Percentiles rank a stretch among this genome's conserved stretches.
These are phyloP conservation scores for Trichoderma orchidacearum DNA, from an alignment of 495 filamentous ascomycete species.

Conservation along the genomic window DNA sequence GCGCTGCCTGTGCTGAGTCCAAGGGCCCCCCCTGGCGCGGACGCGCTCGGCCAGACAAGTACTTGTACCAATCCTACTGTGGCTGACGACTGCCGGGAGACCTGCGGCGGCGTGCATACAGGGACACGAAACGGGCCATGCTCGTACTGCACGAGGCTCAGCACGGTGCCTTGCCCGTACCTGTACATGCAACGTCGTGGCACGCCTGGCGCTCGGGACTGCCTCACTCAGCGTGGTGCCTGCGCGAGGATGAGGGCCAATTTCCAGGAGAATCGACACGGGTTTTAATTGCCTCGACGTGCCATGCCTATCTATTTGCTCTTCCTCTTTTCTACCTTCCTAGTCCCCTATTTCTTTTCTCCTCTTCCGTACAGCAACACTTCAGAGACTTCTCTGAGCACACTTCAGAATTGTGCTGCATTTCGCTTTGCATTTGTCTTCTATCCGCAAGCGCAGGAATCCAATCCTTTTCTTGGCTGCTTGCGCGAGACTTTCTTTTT, in stretches of 20 bases:
- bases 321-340: constrained; percentile 1
- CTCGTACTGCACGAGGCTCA: too few relatives aligned
- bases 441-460: neutral
- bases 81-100: neutral
- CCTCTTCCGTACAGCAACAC: too few relatives aligned
- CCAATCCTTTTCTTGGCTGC: neutral
- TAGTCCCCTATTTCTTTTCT: constrained; percentile 7
- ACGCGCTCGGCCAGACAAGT: neutral
- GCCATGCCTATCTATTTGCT: neutral
- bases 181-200: neutral
- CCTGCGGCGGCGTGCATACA: too few relatives aligned
- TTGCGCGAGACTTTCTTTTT: neutral
- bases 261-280: neutral
- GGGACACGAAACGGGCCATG: too few relatives aligned
- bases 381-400: constrained; percentile 34
- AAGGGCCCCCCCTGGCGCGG: neutral
- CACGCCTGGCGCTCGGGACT: neutral
- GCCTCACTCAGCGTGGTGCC: neutral
- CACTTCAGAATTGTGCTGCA: constrained; percentile 21
- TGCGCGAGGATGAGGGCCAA: neutral
- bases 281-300: neutral
- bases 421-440: neutral
- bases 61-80: neutral
- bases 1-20: neutral
- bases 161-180: too few relatives aligned